Evolutionary conservation across 2,329 filamentous ascomycete species (phyloP), one percentile per base, ranked within the genome.

Genomic region (Aspergillus fumigatiaffinis): DNA sequence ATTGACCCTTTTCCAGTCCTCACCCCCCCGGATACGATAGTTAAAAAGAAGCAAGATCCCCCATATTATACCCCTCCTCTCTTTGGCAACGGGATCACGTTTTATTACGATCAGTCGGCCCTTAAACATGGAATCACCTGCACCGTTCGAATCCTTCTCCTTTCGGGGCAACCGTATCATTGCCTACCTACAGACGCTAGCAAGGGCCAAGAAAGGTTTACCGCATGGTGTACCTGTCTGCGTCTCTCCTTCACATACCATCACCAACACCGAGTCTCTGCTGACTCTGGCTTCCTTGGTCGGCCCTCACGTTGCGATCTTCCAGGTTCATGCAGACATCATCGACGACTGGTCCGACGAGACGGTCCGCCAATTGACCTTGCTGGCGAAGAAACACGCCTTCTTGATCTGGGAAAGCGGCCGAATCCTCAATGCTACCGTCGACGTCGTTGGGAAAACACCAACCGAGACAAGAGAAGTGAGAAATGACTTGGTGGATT

Each of bases 271-370:
- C 10, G 77, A 79, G 52, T 77, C 82, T 62, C 77, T 87, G 20
- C 69, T 87, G 20, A 74, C 76, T 47, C 73, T 87, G 9, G 83
- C 83, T 29, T 79, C 84, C 60, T 79, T 84, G 38, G 77, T 86
- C 17, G 84, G 84, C 58, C 83, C 85, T 62, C 79, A 81, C 59
- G 86, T 87, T 56, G 84, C 82, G 62, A 71, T 86, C 28, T 75
- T 87, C 55, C 84, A 86, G 70, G 82, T 85, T 4, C 83, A 86
- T 66, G 83, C 82, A 55, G 84, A 87, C 70, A 84, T 84, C 53
- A 81, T 87, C 63, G 78, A 80, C 60, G 84, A 87, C 70, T 87
- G 84, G 77, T 79, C 78, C 14, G 79, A 82, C 58, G 77, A 82
- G 56, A 85, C 83, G 1, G 80, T 81, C 32, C 68, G 70, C 23